Conservation (phyloP, 1,139 yeast species). For the Magnusiomyces paraingens region DNA sequence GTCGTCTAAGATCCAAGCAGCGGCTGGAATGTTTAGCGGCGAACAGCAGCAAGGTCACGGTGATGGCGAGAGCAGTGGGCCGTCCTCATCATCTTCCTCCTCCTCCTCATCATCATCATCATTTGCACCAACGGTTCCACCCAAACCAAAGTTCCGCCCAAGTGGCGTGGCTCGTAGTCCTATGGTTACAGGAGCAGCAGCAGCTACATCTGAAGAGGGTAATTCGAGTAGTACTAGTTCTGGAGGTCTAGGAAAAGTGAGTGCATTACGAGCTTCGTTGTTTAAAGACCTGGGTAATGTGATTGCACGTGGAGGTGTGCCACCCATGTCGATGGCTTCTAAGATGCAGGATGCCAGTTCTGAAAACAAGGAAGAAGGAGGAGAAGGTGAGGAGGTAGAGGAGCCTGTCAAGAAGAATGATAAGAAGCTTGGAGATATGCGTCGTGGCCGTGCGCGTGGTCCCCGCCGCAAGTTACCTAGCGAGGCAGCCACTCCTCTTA, state of each 20-base stretch:
- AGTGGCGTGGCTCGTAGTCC: neutral
- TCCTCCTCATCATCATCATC: neutral
- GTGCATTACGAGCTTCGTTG: slow-evolving; percentile 30
- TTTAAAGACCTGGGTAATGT: slow-evolving; percentile 32
- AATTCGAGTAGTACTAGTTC: neutral
- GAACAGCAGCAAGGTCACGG: too few relatives aligned
- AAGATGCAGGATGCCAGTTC: slow-evolving; percentile 13
- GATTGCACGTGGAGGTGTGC: slow-evolving; percentile 32
- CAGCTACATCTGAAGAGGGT: too few relatives aligned
- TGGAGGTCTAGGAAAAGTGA: slow-evolving; percentile 20
- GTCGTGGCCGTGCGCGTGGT: slow-evolving; percentile 58
- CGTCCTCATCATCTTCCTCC: neutral
- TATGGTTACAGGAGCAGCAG: neutral
- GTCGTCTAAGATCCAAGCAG: neutral
- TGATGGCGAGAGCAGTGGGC: slow-evolving; percentile 1
- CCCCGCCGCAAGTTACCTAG: slow-evolving; percentile 77
- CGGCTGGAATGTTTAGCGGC: slow-evolving; percentile 3
- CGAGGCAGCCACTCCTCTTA: slow-evolving; percentile 27
- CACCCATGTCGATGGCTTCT: slow-evolving; percentile 20
- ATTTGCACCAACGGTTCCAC: slow-evolving; percentile 9
- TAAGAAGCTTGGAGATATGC: slow-evolving; percentile 28
- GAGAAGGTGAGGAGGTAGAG: slow-evolving; percentile 17
- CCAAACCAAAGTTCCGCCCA: slow-evolving; percentile 16
- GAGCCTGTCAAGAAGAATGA: slow-evolving; percentile 9
- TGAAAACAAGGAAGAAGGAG: slow-evolving; percentile 12